Evolutionary conservation across 768 basidiomycete genomes (phyloP), one percentile per base, ranked within the genome.

Genomic region (Psilocybe sp.): DNA sequence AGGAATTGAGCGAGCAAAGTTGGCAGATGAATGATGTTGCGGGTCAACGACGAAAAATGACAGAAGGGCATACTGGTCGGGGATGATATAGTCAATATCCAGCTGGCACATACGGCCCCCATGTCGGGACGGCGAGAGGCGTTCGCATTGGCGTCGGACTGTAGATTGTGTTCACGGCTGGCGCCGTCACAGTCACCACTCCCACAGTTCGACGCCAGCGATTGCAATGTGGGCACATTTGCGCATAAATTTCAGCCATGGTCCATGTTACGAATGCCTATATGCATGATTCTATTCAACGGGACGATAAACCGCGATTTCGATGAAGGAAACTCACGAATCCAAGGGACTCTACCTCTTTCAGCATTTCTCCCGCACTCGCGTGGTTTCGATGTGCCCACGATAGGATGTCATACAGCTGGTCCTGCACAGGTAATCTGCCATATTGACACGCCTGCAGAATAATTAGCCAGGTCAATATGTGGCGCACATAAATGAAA

Each of bases 231-330:
- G 85, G 85, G 56, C 85, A 87, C 37, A 85, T 64, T 31, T 75
- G 76, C 36, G 75, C 69, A 64, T 87, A 87, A 34, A 80, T 75
- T 61, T 87, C 85, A 5, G 80, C 75, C 82, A 87, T 87, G 3
- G 85, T 82, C 84, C 84, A 87, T 7, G 85, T 86, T 47, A 87
- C 77, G 18, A 72, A 72, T 20, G 82, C 77, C 85, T 87, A 44
- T 18, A 47, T 36, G 56, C 32, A 31, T 43, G 49, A 35, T n/a
- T 20, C 18, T 34, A 41, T 31, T 48, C 44, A 50, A 28, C 31
- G 15, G 34, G 15, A 13, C 50, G 11, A 14, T 15, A 34, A 34
- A 32, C 23, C 11, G 10, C 32, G 23, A 32, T 40, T 3, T 47
- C 33, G 42, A 20, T 42, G 35, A 20, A 33, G 7, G 49, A 31